Evolutionary conservation across 2,329 filamentous ascomycete genomes (phyloP).

Genomic region (Cercospora sesami): DNA sequence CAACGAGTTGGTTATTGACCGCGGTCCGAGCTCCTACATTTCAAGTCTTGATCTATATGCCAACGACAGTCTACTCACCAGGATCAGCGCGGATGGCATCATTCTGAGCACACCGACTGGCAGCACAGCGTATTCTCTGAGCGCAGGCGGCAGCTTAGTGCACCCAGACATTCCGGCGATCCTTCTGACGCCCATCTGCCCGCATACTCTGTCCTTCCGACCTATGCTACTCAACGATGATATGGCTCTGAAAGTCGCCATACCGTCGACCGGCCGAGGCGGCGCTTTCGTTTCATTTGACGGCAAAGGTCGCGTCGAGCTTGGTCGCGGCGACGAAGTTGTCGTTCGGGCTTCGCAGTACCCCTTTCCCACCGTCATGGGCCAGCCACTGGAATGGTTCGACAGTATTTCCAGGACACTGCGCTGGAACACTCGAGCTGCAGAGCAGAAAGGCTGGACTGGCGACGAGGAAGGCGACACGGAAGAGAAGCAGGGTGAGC

Average conservation of each 20-base stretch:
- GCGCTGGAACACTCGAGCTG: slow-evolving; percentile 91
- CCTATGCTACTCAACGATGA: slow-evolving; percentile 98
- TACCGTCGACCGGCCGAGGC: slow-evolving; percentile 80
- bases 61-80: slow-evolving; percentile 89
- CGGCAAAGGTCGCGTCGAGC: slow-evolving; percentile 91
- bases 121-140: slow-evolving; percentile 88
- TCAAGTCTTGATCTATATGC: slow-evolving; percentile 96
- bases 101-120: slow-evolving; percentile 97
- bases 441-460: slow-evolving; percentile 83
- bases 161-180: slow-evolving; percentile 97
- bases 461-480: slow-evolving; percentile 38
- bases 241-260: slow-evolving; percentile 83
- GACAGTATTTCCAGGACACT: slow-evolving; percentile 89
- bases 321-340: slow-evolving; percentile 90
- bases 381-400: slow-evolving; percentile 91
- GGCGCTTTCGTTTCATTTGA: slow-evolving; percentile 98
- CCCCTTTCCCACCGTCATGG: slow-evolving; percentile 93
- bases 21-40: slow-evolving; percentile 93
- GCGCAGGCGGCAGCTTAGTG: slow-evolving; percentile 90
- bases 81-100: slow-evolving; percentile 94
- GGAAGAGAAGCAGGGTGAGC: slow-evolving; percentile 27
- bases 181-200: slow-evolving; percentile 93
- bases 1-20: slow-evolving; percentile 97
- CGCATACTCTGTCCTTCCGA: slow-evolving; percentile 92
- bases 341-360: slow-evolving; percentile 95